phyloP scores from a whole-genome alignment of 1,284 basidiomycete genomes.

The Athelia sp. region DNA sequence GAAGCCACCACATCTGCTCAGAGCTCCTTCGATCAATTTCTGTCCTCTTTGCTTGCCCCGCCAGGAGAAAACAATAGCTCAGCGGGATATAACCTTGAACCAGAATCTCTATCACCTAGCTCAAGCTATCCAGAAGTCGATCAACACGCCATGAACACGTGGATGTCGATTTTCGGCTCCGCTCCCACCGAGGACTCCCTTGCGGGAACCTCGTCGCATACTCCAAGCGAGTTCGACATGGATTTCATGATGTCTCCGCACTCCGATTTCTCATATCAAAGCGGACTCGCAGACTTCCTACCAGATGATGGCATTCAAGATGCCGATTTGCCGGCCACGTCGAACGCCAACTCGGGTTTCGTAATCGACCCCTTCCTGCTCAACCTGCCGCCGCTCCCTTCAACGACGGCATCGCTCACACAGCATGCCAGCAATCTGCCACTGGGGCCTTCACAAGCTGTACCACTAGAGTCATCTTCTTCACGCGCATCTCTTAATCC shows the following conservation, averaged over 20 bases:
- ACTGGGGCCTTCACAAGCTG: too few relatives aligned
- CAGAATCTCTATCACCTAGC: too few relatives aligned
- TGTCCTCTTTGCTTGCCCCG: slow-evolving; percentile 31
- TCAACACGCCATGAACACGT: slow-evolving; percentile 39
- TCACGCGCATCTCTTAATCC: slow-evolving; percentile 20
- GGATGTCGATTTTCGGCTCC: slow-evolving; percentile 44
- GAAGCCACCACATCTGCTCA: slow-evolving; percentile 7
- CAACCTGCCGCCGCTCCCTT: slow-evolving; percentile 15
- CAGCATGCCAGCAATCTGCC: not conserved
- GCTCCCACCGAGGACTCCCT: slow-evolving; percentile 25
- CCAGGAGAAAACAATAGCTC: slow-evolving; percentile 10
- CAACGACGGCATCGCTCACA: slow-evolving; percentile 1
- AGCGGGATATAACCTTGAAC: too few relatives aligned
- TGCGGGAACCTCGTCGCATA: not conserved
- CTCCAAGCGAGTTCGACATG: not conserved
- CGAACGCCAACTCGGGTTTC: slow-evolving; percentile 13
- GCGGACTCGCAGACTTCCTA: slow-evolving; percentile 15
- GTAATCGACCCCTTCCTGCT: slow-evolving; percentile 33
- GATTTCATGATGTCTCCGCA: not conserved
- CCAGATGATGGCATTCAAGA: not conserved
- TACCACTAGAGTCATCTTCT: too few relatives aligned
- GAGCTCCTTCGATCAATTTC: slow-evolving; percentile 31
- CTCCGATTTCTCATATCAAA: not conserved
- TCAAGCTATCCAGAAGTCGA: slow-evolving; percentile 20
- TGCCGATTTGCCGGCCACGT: not conserved